These are phyloP conservation scores for Amaranthus cruentus DNA, from an alignment of 148 eudicot genomes.

Conservation along the genomic window DNA sequence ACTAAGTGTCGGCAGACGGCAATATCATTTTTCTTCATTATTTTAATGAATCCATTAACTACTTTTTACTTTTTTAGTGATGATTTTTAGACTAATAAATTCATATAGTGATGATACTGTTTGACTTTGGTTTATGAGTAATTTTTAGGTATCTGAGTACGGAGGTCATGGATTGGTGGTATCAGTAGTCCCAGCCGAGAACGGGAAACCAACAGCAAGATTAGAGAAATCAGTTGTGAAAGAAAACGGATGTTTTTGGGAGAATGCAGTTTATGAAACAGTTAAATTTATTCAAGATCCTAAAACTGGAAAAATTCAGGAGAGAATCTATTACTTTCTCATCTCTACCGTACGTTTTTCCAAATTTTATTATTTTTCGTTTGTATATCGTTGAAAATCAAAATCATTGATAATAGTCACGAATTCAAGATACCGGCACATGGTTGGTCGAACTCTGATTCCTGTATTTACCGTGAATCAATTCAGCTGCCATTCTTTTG, in stretches of 20 bases:
- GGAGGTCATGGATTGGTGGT: slow-evolving; percentile 67
- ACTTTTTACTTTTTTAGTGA: slow-evolving; percentile 4
- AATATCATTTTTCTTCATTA: not conserved
- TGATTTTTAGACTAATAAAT: not conserved
- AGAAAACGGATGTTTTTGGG: slow-evolving; percentile 83
- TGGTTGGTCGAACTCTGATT: too few species aligned
- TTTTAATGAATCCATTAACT: slow-evolving; percentile 1
- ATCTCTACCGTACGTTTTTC: slow-evolving; percentile 59
- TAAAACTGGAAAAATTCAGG: slow-evolving; percentile 68
- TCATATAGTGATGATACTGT: slow-evolving; percentile 5
- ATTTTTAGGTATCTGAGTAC: slow-evolving; percentile 41
- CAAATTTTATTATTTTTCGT: not conserved
- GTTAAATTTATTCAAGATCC: slow-evolving; percentile 72
- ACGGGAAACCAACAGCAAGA: slow-evolving; percentile 71
- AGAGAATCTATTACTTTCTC: slow-evolving; percentile 70
- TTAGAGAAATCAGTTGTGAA: slow-evolving; percentile 58
- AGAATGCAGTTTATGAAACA: slow-evolving; percentile 64
- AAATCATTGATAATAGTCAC: not conserved
- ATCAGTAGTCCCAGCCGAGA: slow-evolving; percentile 69
- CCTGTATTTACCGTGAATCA: too few species aligned
- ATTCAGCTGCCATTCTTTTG: too few species aligned
- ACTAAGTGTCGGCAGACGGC: slow-evolving; percentile 13
- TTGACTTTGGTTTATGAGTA: not conserved
- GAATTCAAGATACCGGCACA: too few species aligned
- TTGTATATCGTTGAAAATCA: not conserved